Evolutionary conservation across 2,329 filamentous ascomycete genomes (phyloP), one percentile per base, ranked within the genome.

Genomic region (Blastomyces emzantsi): DNA sequence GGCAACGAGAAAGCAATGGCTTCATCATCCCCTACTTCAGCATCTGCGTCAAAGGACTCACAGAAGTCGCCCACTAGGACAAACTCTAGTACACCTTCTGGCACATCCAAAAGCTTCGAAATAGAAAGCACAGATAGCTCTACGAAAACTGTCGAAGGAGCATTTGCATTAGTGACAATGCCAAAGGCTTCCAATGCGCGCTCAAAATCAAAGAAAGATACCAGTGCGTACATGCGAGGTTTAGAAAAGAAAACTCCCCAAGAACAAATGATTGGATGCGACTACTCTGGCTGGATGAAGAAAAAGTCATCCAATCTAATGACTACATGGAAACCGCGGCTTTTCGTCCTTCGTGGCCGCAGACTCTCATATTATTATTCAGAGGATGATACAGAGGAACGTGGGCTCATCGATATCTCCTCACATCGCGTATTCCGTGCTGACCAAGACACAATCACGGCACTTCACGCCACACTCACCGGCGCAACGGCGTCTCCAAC

Each of bases 261-360:
- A 63, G 90, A 96, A 73, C 92, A 93, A 65, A 94, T 96, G 76
- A 80, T 86, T 66, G 87, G 86, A 66, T 93, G 91, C 63, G 93
- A 99, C 72, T 97, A 96, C 74, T 93, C 88, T 71, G 94, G 94
- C 1, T 99, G 94, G 94, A 99, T 99, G 94, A 97, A 94, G 81
- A 99, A 99, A 83, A 92, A 95, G 77, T 96, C 91, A 65, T 93
- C 91, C 1, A 94, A 93, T 71, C 81, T 97, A 43, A 96, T 99
- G 88, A 92, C 92, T 2, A 96, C 92, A 1, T 99, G 94, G 94
- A 99, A 97, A 73, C 90, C 92, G 15, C 87, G 94, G 15, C 82
- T 97, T n/a, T 99, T 99, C 72, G 88, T 99, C 8, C 85, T 99
- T 64, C 92, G 92, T 71, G 94, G 94, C 39, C 87, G 93, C 61